Evolutionary conservation across 345 rosid species (phyloP).

Genomic region (Camelina sativa): DNA sequence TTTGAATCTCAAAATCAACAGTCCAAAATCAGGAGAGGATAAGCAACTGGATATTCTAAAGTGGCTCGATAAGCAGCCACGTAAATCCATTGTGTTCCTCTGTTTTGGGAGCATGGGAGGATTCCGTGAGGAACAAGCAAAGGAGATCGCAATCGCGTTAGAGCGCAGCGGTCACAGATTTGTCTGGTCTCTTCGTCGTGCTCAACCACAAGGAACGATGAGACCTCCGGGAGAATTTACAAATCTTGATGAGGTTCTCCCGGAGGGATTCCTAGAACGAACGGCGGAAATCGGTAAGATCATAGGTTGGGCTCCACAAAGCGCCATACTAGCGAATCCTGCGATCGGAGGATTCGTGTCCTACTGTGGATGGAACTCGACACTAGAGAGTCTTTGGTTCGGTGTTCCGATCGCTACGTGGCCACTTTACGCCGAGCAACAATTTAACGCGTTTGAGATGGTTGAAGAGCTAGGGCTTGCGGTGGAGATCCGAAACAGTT

Average conservation of each 20-base stretch:
- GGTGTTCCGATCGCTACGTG: constrained; percentile 43
- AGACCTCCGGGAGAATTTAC: constrained; percentile 29
- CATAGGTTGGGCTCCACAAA: constrained; percentile 61
- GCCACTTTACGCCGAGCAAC: constrained; percentile 45
- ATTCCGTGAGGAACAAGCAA: constrained; percentile 52
- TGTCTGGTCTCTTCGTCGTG: constrained; percentile 59
- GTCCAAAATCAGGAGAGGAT: not conserved
- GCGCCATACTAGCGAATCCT: constrained; percentile 42
- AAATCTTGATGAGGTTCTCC: constrained; percentile 36
- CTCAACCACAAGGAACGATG: not conserved
- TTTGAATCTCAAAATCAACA: constrained; percentile 42
- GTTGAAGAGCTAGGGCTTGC: constrained; percentile 53
- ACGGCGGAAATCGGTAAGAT: constrained; percentile 41
- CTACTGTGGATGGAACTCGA: constrained; percentile 30
- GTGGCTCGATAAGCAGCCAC: constrained; percentile 65
- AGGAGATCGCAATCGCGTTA: constrained; percentile 53
- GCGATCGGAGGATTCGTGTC: constrained; percentile 53
- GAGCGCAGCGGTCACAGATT: constrained; percentile 51
- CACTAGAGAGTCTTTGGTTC: constrained; percentile 38
- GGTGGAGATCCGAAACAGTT: constrained; percentile 52
- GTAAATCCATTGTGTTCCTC: constrained; percentile 57
- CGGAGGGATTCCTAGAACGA: constrained; percentile 50
- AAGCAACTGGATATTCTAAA: constrained; percentile 34
- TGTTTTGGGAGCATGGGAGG: constrained; percentile 75
- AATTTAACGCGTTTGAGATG: constrained; percentile 56